Evolutionary conservation across 2,329 filamentous ascomycete species (phyloP).

Genomic region (Trichothecium roseum): DNA sequence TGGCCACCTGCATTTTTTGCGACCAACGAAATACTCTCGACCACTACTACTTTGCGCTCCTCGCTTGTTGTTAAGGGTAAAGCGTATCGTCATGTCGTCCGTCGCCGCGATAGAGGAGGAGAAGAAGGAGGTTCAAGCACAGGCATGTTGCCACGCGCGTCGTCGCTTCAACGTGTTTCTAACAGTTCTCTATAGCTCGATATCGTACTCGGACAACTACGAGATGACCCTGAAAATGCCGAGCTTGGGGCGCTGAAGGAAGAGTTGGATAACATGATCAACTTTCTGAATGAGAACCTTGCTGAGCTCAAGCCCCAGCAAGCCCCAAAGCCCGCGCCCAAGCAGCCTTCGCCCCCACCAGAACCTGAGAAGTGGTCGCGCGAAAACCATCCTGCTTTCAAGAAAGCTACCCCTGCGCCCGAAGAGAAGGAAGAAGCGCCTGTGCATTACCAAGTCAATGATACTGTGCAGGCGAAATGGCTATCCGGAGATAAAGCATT

Average conservation of each 20-base stretch:
- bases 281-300: slow-evolving; percentile 68
- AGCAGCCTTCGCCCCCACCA: slow-evolving; percentile 35
- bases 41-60: no score
- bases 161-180: neutral
- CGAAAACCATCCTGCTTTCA: slow-evolving; percentile 71
- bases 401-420: slow-evolving; percentile 32
- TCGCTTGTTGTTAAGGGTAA: no score
- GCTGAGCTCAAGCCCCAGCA: slow-evolving; percentile 58
- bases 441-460: slow-evolving; percentile 71
- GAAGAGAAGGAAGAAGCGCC: slow-evolving; percentile 44
- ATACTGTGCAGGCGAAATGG: slow-evolving; percentile 86
- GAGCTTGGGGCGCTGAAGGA: slow-evolving; percentile 68
- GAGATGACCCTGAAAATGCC: slow-evolving; percentile 68
- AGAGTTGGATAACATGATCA: slow-evolving; percentile 75
- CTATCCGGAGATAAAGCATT: slow-evolving; percentile 78
- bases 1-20: no score
- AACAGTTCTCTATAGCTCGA: slow-evolving; percentile 48
- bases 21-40: no score
- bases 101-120: slow-evolving; percentile 32
- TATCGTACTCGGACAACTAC: slow-evolving; percentile 63
- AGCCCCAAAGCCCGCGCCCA: slow-evolving; percentile 32
- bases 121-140: slow-evolving; percentile 44
- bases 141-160: slow-evolving; percentile 28
- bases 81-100: slow-evolving; percentile 19
- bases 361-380: slow-evolving; percentile 65